Conservation (phyloP, 129 eudicot genomes). For the carrot (Daucus carota) region DH1_v3.0 NC_030383.2:52208001-52208500, state of each 20-base stretch:
- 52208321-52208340: neutral
- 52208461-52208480: constrained; percentile 99
- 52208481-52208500: constrained; percentile 85
- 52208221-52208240: neutral
- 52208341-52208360: neutral
- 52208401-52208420: constrained; percentile 25
- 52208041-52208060: neutral
- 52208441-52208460: constrained; percentile 71
- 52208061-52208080: neutral
- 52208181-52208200: neutral
- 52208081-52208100: neutral
- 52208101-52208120: neutral
- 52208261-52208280: neutral
- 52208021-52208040: neutral
- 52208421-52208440: constrained; percentile 96
- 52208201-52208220: neutral
- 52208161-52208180: neutral
- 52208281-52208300: too few relatives aligned
- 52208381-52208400: neutral
- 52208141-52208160: neutral
- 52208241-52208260: neutral
- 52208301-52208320: neutral
- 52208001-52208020: neutral
- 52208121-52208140: neutral
- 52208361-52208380: neutral